A percentile compares a stretch with the other conserved stretches of the same genome.
Evolutionary conservation across 805 yeast species (phyloP).

Genomic region (Starmerella vaccinii): DNA sequence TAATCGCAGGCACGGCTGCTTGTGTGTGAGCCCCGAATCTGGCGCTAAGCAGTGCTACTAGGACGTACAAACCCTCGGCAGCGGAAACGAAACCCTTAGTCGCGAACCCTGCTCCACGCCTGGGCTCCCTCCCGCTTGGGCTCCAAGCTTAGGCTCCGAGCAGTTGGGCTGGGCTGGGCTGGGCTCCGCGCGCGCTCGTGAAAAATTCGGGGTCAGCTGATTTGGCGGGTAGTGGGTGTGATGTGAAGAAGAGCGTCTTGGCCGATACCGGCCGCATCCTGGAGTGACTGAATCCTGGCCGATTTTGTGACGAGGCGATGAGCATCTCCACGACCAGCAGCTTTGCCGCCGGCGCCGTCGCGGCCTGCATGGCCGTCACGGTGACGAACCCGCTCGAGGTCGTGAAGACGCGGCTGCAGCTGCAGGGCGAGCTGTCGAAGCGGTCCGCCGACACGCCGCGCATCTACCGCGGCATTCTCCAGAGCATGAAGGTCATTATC

Average conservation of each 20-base stretch:
- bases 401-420: constrained; percentile 89
- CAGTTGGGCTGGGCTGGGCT: no score
- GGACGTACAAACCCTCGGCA: no score
- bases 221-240: background rate
- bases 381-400: constrained; percentile 93
- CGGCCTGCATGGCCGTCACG: constrained; percentile 97
- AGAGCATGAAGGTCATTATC: constrained; percentile 64
- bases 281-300: background rate
- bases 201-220: background rate
- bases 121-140: no score
- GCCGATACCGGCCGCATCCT: background rate
- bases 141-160: no score
- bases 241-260: background rate
- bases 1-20: no score
- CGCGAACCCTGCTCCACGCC: no score
- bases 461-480: constrained; percentile 73
- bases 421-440: constrained; percentile 79
- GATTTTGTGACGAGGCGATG: background rate
- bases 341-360: constrained; percentile 80
- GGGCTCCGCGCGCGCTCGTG: background rate
- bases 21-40: no score
- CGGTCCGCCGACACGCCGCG: constrained; percentile 34
- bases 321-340: constrained; percentile 40
- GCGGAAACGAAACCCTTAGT: no score
- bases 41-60: no score